A percentile compares a stretch with the other conserved stretches of the same genome.
phyloP scores from a whole-genome alignment of 805 yeast species.

The Saturnispora besseyi region DNA sequence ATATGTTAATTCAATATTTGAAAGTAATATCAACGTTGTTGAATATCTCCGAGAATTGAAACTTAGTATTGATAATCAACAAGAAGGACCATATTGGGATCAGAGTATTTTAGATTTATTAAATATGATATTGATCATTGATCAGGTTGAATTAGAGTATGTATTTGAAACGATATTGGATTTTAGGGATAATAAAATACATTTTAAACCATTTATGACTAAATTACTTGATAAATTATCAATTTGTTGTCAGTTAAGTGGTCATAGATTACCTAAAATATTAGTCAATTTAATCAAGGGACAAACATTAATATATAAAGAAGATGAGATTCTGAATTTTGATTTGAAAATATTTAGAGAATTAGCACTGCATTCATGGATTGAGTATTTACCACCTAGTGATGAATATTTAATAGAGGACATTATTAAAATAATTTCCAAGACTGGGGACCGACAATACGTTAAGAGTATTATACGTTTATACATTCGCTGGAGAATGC shows the following conservation, averaged over 20 bases:
- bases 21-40: neutral
- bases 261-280: conserved; percentile 1
- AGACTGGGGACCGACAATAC: neutral
- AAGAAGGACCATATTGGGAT: neutral
- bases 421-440: neutral
- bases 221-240: neutral
- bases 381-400: neutral
- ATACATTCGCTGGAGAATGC: neutral
- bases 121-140: conserved; percentile 3
- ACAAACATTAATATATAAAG: neutral
- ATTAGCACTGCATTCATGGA: neutral
- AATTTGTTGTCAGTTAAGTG: neutral
- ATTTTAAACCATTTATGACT: neutral
- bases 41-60: neutral
- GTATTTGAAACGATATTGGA: neutral
- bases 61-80: neutral
- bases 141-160: conserved; percentile 6
- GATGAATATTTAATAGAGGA: neutral
- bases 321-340: neutral
- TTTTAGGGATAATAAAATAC: neutral
- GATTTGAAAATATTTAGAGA: conserved; percentile 1
- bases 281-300: neutral
- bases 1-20: neutral
- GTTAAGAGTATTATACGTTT: neutral
- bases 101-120: neutral